Conservation (phyloP, 2,329 filamentous ascomycete genomes). For the Lachnellula hyalina region DNA sequence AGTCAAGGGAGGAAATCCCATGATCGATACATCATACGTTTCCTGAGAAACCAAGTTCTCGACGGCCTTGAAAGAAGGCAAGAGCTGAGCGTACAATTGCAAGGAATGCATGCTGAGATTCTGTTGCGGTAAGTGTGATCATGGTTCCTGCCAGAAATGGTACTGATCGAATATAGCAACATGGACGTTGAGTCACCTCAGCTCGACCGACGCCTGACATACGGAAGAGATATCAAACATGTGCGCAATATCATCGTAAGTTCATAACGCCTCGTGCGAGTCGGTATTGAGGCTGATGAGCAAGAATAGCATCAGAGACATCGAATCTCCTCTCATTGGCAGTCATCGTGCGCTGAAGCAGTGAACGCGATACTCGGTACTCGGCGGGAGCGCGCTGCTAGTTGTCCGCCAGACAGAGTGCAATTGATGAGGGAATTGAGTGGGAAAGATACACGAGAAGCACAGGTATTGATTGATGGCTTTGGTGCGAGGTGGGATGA, state of each 20-base stretch:
- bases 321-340: neutral
- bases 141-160: neutral
- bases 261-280: neutral
- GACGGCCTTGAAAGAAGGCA: conserved; percentile 16
- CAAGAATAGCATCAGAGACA: neutral
- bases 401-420: neutral
- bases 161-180: conserved; percentile 2
- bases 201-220: conserved; percentile 1
- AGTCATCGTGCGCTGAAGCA: neutral
- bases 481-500: neutral
- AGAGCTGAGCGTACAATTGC: conserved; percentile 14
- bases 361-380: neutral
- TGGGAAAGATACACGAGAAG: neutral
- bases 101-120: conserved; percentile 13
- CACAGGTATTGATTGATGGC: neutral
- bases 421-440: neutral
- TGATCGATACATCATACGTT: conserved; percentile 16
- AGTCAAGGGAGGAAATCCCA: conserved; percentile 14
- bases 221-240: conserved; percentile 1
- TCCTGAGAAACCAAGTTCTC: conserved; percentile 16
- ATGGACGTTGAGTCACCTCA: neutral
- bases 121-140: conserved; percentile 5
- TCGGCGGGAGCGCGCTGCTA: neutral
- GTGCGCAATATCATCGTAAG: neutral
- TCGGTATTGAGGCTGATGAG: neutral